Evolutionary conservation across 352 stramenopile species (phyloP).

Genomic region (Aphanomyces cochlioides): DNA sequence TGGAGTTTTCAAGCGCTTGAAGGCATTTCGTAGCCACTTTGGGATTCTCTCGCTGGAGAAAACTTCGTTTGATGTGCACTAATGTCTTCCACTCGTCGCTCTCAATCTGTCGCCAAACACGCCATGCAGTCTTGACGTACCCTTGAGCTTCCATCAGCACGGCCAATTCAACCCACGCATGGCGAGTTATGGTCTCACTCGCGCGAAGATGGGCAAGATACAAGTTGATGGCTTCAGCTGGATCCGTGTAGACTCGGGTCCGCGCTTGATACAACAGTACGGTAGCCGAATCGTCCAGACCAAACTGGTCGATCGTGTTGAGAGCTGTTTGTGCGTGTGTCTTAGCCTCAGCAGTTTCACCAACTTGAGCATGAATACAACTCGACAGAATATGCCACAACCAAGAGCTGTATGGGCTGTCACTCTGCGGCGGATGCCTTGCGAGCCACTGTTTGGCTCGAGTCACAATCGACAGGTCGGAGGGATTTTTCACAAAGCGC

Average conservation of each 20-base stretch:
- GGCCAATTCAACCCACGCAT: slow-evolving; percentile 11
- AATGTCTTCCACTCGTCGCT: slow-evolving; percentile 22
- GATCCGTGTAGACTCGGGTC: slow-evolving; percentile 9
- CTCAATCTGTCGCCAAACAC: slow-evolving; percentile 16
- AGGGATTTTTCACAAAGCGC: neutral
- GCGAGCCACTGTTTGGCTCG: neutral
- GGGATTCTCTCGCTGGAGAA: slow-evolving; percentile 11
- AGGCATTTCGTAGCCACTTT: slow-evolving; percentile 1
- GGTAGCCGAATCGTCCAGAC: neutral
- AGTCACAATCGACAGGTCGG: neutral
- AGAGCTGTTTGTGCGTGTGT: slow-evolving; percentile 45
- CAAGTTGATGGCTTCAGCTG: neutral
- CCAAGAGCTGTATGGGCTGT: neutral
- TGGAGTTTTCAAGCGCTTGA: neutral
- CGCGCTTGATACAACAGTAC: slow-evolving; percentile 7
- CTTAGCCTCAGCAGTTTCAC: slow-evolving; percentile 61
- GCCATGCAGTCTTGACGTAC: slow-evolving; percentile 17
- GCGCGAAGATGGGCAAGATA: neutral
- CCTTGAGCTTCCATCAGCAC: slow-evolving; percentile 10
- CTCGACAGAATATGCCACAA: slow-evolving; percentile 22
- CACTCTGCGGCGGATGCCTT: no score
- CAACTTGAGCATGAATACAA: slow-evolving; percentile 43
- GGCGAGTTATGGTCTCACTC: neutral
- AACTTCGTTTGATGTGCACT: neutral
- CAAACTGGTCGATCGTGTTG: neutral